Evolutionary conservation across 192 early-diverging fungal species (phyloP).

Genomic region (Backusella circina): DNA sequence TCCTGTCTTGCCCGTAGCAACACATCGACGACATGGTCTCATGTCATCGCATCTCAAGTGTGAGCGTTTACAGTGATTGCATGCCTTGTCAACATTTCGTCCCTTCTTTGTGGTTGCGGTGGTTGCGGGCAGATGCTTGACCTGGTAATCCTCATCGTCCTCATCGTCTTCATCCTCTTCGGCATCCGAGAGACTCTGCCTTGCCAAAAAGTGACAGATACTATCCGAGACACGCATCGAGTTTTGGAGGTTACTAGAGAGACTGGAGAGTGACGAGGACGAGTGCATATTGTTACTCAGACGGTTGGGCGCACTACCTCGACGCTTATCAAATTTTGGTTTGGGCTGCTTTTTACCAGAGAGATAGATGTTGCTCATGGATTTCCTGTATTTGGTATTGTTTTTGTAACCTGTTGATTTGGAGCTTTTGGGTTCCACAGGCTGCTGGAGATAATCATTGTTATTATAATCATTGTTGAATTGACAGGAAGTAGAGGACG

Average conservation of each 20-base stretch:
- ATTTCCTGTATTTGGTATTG: conserved; percentile 15
- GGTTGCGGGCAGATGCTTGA: background rate
- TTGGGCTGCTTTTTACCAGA: conserved; percentile 2
- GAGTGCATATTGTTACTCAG: conserved; percentile 2
- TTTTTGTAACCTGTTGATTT: conserved; percentile 1
- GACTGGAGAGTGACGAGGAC: conserved; percentile 12
- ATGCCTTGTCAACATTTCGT: conserved; percentile 37
- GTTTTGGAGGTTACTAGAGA: conserved; percentile 1
- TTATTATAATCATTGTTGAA: background rate
- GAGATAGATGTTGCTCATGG: conserved; percentile 8
- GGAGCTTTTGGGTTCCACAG: background rate
- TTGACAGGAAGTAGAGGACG: background rate
- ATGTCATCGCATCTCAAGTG: conserved; percentile 38
- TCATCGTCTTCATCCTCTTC: conserved; percentile 20
- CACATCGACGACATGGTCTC: conserved; percentile 33
- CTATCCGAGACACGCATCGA: conserved; percentile 11
- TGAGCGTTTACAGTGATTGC: conserved; percentile 37
- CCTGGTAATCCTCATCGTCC: conserved; percentile 15
- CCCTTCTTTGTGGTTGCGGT: conserved; percentile 17
- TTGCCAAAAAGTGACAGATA: conserved; percentile 6
- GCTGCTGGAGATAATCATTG: background rate
- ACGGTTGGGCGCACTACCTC: conserved; percentile 10
- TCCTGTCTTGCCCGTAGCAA: conserved; percentile 32
- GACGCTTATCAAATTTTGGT: background rate
- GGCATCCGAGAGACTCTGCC: conserved; percentile 4